Conservation (phyloP, 495 filamentous ascomycete species). For the Neurospora sp. region DNA sequence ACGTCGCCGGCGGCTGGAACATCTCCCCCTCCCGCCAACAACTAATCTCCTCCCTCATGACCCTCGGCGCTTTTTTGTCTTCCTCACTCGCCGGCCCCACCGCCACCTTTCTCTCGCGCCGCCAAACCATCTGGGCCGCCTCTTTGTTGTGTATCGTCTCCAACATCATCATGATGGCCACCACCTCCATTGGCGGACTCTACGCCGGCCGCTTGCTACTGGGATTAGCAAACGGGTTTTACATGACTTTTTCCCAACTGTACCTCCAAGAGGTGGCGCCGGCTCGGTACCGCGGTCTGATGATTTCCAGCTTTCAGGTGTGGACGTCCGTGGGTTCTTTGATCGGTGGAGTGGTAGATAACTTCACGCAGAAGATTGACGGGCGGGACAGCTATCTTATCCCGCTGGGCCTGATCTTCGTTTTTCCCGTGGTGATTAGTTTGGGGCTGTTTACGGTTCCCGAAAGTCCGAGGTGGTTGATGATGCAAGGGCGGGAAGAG, state of each 20-base stretch:
- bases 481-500: slow-evolving; percentile 34
- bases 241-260: slow-evolving; percentile 47
- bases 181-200: slow-evolving; percentile 35
- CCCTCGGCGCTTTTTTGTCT: slow-evolving; percentile 43
- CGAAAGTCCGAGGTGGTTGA: slow-evolving; percentile 51
- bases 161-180: slow-evolving; percentile 44
- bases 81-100: slow-evolving; percentile 42
- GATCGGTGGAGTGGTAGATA: slow-evolving; percentile 48
- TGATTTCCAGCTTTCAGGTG: slow-evolving; percentile 26
- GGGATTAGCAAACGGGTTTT: slow-evolving; percentile 41
- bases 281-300: slow-evolving; percentile 36
- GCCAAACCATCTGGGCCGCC: slow-evolving; percentile 34
- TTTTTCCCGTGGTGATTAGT: slow-evolving; percentile 40
- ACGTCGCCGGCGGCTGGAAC: slow-evolving; percentile 37
- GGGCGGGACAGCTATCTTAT: slow-evolving; percentile 40
- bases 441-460: slow-evolving; percentile 46
- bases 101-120: slow-evolving; percentile 35
- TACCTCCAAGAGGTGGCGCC: slow-evolving; percentile 40
- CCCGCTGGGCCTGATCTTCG: slow-evolving; percentile 43
- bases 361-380: slow-evolving; percentile 36
- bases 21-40: slow-evolving; percentile 40
- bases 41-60: slow-evolving; percentile 45
- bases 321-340: slow-evolving; percentile 30
- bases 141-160: slow-evolving; percentile 35
- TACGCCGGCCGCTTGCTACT: slow-evolving; percentile 45